phyloP scores from a whole-genome alignment of 805 yeast genomes.

The Candida maesae region DNA sequence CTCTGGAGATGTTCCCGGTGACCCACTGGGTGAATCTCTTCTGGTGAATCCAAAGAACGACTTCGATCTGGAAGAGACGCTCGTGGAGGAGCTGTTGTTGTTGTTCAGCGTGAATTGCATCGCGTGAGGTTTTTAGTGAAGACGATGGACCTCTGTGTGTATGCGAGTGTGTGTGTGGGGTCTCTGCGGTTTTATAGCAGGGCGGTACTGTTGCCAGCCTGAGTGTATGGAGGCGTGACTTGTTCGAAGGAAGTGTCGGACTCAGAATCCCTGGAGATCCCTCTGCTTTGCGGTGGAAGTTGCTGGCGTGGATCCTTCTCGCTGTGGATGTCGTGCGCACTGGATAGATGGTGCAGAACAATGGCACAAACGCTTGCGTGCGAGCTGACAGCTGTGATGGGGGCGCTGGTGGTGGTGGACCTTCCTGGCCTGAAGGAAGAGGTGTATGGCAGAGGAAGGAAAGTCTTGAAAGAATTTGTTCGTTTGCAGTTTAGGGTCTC shows the following conservation, averaged over 20 bases:
- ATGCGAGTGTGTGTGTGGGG: not conserved
- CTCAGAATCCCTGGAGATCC: not conserved
- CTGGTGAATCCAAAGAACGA: not conserved
- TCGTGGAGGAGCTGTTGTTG: constrained; percentile 4
- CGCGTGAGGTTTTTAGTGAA: not conserved
- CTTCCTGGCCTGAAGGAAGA: too few species aligned
- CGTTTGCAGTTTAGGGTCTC: not conserved
- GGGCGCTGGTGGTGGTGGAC: not conserved
- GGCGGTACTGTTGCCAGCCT: not conserved
- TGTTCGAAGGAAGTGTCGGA: not conserved
- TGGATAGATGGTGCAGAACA: not conserved
- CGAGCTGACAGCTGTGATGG: not conserved
- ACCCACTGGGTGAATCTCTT: not conserved
- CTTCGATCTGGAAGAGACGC: not conserved
- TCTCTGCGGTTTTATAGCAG: not conserved
- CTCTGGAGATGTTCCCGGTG: not conserved
- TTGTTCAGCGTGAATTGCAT: constrained; percentile 12
- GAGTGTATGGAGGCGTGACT: not conserved
- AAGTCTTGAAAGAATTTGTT: not conserved
- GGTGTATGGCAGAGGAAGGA: not conserved
- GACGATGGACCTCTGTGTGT: too few species aligned
- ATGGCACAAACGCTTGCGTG: constrained; percentile 1
- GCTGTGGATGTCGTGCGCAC: too few species aligned
- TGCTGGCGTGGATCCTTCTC: too few species aligned
- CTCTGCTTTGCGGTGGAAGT: too few species aligned